Conservation (phyloP, 495 filamentous ascomycete genomes). For the Daldinia caldariorum region DNA sequence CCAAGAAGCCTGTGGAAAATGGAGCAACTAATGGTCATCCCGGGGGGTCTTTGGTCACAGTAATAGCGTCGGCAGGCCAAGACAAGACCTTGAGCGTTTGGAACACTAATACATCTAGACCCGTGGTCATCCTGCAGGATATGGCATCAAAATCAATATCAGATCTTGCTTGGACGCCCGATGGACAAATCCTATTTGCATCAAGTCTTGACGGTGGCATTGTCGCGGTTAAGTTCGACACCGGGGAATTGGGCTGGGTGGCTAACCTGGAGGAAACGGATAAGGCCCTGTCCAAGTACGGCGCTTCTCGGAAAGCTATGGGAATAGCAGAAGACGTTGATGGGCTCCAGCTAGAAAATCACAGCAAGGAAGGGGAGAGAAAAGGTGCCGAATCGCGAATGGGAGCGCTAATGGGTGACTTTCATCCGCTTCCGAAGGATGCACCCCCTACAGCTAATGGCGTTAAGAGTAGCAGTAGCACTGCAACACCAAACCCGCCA, state of each 20-base stretch:
- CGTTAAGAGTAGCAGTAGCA: conserved; percentile 45
- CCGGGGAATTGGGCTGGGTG: conserved; percentile 63
- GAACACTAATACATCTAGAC: conserved; percentile 93
- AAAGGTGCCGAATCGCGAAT: conserved; percentile 91
- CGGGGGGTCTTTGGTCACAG: conserved; percentile 74
- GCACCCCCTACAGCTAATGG: conserved; percentile 53
- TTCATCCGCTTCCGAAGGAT: conserved; percentile 52
- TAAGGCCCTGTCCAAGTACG: conserved; percentile 89
- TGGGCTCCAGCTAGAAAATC: conserved; percentile 85
- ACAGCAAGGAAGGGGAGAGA: conserved; percentile 88
- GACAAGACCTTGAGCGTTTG: conserved; percentile 95
- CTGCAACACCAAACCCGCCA: conserved; percentile 44
- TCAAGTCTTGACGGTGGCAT: conserved; percentile 90
- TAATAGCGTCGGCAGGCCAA: conserved; percentile 95
- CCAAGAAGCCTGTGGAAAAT: conserved; percentile 67
- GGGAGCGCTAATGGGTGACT: conserved; percentile 97
- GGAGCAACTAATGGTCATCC: conserved; percentile 46
- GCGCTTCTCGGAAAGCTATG: conserved; percentile 82
- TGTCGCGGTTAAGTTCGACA: conserved; percentile 67
- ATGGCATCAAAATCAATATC: conserved; percentile 88
- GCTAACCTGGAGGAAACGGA: conserved; percentile 83
- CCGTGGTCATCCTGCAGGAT: conserved; percentile 88
- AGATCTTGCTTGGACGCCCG: conserved; percentile 93
- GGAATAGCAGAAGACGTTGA: conserved; percentile 92
- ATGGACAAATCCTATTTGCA: conserved; percentile 85